Percentiles rank a stretch among this genome's conserved stretches.
phyloP scores from a whole-genome alignment of 2,329 filamentous ascomycete genomes.

The Clarireedia homoeocarpa region DNA sequence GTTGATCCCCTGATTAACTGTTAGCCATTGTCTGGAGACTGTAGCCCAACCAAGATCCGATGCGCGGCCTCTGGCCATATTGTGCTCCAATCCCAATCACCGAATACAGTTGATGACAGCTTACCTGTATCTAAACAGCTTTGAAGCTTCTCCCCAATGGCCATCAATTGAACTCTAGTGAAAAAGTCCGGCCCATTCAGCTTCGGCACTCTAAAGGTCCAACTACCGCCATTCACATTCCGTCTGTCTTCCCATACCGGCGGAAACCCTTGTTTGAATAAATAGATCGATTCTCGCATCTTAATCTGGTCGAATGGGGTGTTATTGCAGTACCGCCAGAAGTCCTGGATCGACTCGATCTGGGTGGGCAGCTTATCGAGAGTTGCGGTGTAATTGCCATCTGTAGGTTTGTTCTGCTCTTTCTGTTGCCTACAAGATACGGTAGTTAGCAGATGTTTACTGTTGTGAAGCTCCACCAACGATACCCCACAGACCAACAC shows the following conservation, averaged over 20 bases:
- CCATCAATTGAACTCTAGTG: conserved; percentile 74
- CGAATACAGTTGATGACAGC: conserved; percentile 16
- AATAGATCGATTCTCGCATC: conserved; percentile 69
- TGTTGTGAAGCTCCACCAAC: not conserved
- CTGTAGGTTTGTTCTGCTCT: conserved; percentile 28
- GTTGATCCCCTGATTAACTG: conserved; percentile 58
- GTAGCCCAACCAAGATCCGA: too few relatives aligned
- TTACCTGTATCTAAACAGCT: conserved; percentile 61
- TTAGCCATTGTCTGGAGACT: not conserved
- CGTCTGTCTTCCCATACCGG: conserved; percentile 81
- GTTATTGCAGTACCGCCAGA: conserved; percentile 78
- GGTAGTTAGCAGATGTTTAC: too few relatives aligned
- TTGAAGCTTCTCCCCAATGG: conserved; percentile 76
- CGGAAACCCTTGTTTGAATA: conserved; percentile 71
- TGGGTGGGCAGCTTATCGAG: conserved; percentile 55
- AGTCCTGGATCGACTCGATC: conserved; percentile 77
- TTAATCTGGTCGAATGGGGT: conserved; percentile 68
- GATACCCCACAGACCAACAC: not conserved
- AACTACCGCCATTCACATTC: conserved; percentile 78
- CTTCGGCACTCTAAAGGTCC: conserved; percentile 88
- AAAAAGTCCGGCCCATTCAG: conserved; percentile 64
- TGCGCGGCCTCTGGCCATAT: too few relatives aligned
- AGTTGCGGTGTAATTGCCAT: conserved; percentile 27
- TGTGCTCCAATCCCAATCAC: too few relatives aligned
- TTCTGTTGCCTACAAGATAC: conserved; percentile 25